Evolutionary conservation across 2,329 filamentous ascomycete genomes (phyloP).

Genomic region (Pseudonectria foliicola): DNA sequence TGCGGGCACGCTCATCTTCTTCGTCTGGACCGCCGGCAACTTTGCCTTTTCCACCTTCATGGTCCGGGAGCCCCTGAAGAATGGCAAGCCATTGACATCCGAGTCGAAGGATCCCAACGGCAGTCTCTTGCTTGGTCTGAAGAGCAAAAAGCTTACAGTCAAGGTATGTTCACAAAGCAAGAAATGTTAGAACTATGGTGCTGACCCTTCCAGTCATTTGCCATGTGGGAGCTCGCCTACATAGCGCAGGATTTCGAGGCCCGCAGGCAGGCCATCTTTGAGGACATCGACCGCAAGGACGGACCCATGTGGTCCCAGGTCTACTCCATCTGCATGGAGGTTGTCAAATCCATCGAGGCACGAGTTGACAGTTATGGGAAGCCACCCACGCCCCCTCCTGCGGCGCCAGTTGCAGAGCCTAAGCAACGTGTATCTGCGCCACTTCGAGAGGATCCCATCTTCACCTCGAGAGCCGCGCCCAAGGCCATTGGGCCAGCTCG

Average conservation of each 20-base stretch:
- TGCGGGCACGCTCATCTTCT: constrained; percentile 59
- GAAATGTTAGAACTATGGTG: neutral
- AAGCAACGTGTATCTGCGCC: constrained; percentile 33
- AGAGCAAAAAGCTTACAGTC: constrained; percentile 71
- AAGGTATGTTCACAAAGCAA: constrained; percentile 41
- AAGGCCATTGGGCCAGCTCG: constrained; percentile 35
- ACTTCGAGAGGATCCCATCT: constrained; percentile 39
- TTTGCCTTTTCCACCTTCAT: constrained; percentile 74
- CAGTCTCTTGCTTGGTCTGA: constrained; percentile 76
- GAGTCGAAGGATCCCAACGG: constrained; percentile 90
- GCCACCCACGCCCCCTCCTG: constrained; percentile 27
- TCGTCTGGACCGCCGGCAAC: constrained; percentile 74
- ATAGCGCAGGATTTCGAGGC: constrained; percentile 69
- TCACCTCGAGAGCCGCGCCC: constrained; percentile 30
- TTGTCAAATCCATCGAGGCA: constrained; percentile 58
- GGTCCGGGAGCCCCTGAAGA: constrained; percentile 74
- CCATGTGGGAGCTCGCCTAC: constrained; percentile 82
- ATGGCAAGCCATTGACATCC: constrained; percentile 71
- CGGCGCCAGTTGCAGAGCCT: constrained; percentile 23
- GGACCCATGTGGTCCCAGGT: constrained; percentile 79
- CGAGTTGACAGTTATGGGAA: constrained; percentile 59
- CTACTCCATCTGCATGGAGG: constrained; percentile 58
- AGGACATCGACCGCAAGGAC: constrained; percentile 76
- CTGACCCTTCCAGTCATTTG: constrained; percentile 56
- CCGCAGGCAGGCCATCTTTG: constrained; percentile 76